phyloP scores from a whole-genome alignment of 345 rosid species.

The Euphorbia lathyris region DNA sequence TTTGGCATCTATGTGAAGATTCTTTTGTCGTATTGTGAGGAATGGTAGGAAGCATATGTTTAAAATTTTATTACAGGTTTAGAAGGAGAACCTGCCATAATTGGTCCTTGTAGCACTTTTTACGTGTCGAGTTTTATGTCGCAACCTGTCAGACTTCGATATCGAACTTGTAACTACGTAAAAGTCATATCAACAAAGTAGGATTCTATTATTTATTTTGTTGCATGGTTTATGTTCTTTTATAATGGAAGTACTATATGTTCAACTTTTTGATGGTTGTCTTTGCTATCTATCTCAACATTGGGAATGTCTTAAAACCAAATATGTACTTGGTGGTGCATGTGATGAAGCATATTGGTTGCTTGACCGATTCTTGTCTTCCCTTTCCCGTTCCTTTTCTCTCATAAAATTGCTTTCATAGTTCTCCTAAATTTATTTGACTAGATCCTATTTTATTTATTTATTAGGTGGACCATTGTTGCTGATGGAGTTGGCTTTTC shows the following conservation, averaged over 20 bases:
- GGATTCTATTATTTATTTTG: background rate
- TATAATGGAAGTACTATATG: background rate
- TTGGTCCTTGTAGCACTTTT: background rate
- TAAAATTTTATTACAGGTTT: too few relatives aligned
- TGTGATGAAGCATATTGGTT: background rate
- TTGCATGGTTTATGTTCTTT: background rate
- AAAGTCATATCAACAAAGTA: background rate
- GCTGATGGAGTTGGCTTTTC: constrained; percentile 85
- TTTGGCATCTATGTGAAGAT: background rate
- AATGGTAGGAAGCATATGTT: background rate
- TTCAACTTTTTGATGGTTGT: background rate
- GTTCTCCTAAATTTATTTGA: background rate
- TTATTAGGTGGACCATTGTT: constrained; percentile 74
- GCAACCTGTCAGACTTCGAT: background rate
- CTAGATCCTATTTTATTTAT: background rate
- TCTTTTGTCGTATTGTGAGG: background rate
- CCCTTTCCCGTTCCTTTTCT: background rate
- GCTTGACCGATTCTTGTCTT: background rate
- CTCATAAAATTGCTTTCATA: background rate
- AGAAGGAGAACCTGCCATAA: background rate
- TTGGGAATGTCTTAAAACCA: background rate
- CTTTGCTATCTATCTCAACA: background rate
- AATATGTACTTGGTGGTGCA: background rate
- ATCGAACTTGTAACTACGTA: background rate
- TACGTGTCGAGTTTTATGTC: background rate